Base-by-base conservation (phyloP, 371 early-diverging fungal genomes). In the Syncephalastrum racemosum region DNA sequence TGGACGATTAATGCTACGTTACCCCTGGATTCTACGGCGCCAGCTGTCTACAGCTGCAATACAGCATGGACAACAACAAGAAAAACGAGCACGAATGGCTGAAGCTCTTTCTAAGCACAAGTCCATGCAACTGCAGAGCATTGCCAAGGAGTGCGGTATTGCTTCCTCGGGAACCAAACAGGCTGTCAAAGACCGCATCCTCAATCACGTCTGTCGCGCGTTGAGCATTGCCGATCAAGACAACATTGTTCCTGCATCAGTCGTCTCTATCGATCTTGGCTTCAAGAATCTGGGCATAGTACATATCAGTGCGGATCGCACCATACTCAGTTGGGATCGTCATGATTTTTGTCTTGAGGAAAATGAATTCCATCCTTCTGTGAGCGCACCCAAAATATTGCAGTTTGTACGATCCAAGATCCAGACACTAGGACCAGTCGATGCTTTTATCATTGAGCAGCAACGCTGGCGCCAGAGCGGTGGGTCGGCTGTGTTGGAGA, bases 211-310 rank as follows among this genome's bases (percentile, higher is more conserved):
- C 1, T 36, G 58, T 25, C 52, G 4, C 62, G 70, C 15, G 24
- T 73, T 7, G 43, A 40, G 5, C 13, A 47, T n/a, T 59, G 61
- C 14, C 27, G 31, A 39, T 18, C 53, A 40, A 2, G 31, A 44
- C 20, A 27, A 24, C 3, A 4, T 41, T 12, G 23, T 79, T 2
- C 75, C 72, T 2, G 39, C 40, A 4, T 71, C 79, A 0, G 65
- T 90, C 5, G 62, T 90, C 2, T 90, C 91, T 0, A 80, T 90
- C 42, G 91, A 90, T 62, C 75, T 90, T 44, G 91, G 91, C 0
- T 82, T 83, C 54, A 77, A 82, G 14, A 89, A 90, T 59, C 67
- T 90, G 2, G 90, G 87, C 0, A 85, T 84, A 66, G 82, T 81
- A 13, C 77, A 76, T 39, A 23, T 86, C 3, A 57, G 64, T 10